A percentile compares a stretch with the other conserved stretches of the same genome.
Conservation (phyloP, 106 monocot species). For the Xerophyta viscosa region DNA sequence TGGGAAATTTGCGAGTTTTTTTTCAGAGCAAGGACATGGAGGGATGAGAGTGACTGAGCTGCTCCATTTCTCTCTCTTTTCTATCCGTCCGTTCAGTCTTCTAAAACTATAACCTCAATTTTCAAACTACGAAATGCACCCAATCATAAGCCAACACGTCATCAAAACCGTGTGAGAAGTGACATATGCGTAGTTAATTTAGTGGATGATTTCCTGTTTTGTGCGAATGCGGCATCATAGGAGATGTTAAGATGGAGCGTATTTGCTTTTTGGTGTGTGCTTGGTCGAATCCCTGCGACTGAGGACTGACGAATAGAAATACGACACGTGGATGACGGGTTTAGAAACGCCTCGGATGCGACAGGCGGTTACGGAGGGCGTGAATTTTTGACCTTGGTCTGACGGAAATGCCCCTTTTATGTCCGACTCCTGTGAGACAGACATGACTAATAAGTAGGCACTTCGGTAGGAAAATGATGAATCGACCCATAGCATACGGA, state of each 20-base stretch:
- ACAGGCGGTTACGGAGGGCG: not conserved
- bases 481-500: too few relatives aligned
- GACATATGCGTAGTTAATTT: not conserved
- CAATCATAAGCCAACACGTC: not conserved
- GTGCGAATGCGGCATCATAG: not conserved
- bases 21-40: slow-evolving; percentile 4
- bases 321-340: not conserved
- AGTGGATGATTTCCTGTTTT: not conserved
- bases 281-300: slow-evolving; percentile 55
- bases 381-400: not conserved
- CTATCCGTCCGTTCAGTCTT: not conserved
- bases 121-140: not conserved
- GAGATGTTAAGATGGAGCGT: not conserved
- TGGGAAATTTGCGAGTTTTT: slow-evolving; percentile 1
- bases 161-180: not conserved
- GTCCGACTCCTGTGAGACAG: too few relatives aligned
- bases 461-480: too few relatives aligned
- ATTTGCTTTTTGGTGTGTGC: slow-evolving; percentile 1
- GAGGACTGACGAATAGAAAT: not conserved
- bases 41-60: slow-evolving; percentile 17
- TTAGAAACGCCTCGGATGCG: not conserved
- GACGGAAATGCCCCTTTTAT: not conserved
- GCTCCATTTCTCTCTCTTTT: slow-evolving; percentile 18
- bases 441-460: too few relatives aligned
- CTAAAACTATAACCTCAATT: not conserved